Percentiles rank a stretch among this genome's conserved stretches.
These are phyloP conservation scores for Prunus davidiana DNA, from an alignment of 306 rosid species.

Conservation along the genomic window DNA sequence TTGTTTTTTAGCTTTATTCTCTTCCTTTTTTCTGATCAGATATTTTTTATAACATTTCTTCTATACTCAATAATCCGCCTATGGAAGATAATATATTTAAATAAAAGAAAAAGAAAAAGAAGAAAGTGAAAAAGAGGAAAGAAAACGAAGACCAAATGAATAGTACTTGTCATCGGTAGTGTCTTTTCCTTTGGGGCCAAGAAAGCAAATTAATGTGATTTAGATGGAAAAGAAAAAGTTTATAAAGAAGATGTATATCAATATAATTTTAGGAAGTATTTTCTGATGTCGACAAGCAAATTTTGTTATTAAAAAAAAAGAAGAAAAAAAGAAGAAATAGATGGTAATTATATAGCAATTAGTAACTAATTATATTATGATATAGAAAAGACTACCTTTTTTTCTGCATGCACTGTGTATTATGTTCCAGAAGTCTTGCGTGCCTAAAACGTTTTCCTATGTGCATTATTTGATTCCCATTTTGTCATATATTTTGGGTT, in stretches of 20 bases:
- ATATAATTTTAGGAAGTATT: not conserved
- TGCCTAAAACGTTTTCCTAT: not conserved
- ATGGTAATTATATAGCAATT: not conserved
- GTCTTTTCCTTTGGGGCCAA: not conserved
- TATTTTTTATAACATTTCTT: too few relatives aligned
- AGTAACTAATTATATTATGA: not conserved
- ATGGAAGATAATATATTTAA: not conserved
- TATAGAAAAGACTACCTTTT: not conserved
- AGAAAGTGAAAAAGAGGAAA: not conserved
- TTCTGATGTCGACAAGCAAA: not conserved
- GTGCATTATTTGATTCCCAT: not conserved
- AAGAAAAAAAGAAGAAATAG: not conserved
- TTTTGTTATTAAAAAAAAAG: not conserved
- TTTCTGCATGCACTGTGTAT: not conserved
- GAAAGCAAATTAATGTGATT: not conserved
- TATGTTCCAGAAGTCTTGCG: not conserved
- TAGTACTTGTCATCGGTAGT: not conserved
- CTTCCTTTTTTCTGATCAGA: too few relatives aligned
- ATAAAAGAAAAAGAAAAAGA: not conserved
- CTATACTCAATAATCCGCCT: not conserved
- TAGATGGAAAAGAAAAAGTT: not conserved
- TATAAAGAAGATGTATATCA: not conserved
- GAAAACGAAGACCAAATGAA: not conserved
- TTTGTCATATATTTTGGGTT: not conserved
- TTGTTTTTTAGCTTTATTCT: too few relatives aligned